Base-by-base conservation (phyloP, 805 yeast species). In the Kodamaea lidongshanica region DNA sequence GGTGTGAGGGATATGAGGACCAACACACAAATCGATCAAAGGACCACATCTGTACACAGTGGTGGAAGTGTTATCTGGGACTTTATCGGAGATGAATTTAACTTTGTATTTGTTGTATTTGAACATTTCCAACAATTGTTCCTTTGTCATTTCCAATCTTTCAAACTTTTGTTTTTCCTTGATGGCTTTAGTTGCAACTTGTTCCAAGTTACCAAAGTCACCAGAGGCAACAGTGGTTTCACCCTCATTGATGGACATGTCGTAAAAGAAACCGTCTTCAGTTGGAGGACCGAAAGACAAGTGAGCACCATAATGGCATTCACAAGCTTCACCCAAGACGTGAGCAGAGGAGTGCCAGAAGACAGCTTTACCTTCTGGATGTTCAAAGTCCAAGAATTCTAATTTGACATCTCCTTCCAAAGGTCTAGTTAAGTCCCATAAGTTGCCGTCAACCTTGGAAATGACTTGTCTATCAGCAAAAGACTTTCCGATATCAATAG, bases 311-410 rank as follows among this genome's bases (percentile, higher is more conserved):
- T 80, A 69, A 59, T 86, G 92, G 58, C 96, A 81, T 66, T 92
- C 98, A 67, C 95, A 83, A 28, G 96, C 89, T 67, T 92, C 98
- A 63, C 98, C 98, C 47, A 92, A 67, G 33, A 92, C 89, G 63
- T 92, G 98, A 31, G 98, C 98, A 44, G 95, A 82, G 3, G 98
- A 92, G 60, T 92, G 98, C 98, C 98, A 92, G 65, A 92, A 92
- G 19, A 89, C 97, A 42, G 78, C 77, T 56, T 80, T 85, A 60
- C 97, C 98, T 52, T 88, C 96, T n/a, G 83, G 83, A 38, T 85
- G 70, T 22, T 86, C 94, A 50, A 92, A 92, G 54, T 88, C 96
- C 54, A 86, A 74, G 50, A 87, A 79, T 56, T 86, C 92, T 40
- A 92, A 66, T 15, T 64, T 56, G 37, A 73, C 67, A 38, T 74